Evolutionary conservation across 140 eudicot species (phyloP).

Genomic region (Cichorium intybus): DNA sequence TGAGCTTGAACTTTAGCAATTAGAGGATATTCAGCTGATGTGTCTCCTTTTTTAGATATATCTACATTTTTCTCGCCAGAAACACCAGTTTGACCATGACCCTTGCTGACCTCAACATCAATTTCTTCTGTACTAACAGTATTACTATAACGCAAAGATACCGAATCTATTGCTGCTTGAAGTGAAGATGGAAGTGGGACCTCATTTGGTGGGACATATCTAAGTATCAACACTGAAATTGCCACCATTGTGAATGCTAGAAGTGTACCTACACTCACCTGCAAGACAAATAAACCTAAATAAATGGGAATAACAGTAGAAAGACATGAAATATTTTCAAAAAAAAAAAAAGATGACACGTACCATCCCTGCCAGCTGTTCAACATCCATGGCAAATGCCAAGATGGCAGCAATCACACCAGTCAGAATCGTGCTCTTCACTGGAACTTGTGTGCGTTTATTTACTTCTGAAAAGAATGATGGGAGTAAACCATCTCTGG

Average conservation of each 20-base stretch:
- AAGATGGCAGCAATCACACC: conserved; percentile 73
- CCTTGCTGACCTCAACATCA: conserved; percentile 38
- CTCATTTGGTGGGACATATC: conserved; percentile 94
- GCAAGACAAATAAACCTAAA: conserved; percentile 22
- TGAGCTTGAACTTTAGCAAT: conserved; percentile 51
- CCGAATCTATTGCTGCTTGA: conserved; percentile 79
- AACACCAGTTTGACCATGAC: conserved; percentile 18
- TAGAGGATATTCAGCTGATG: conserved; percentile 49
- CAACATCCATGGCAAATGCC: conserved; percentile 88
- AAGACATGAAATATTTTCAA: neutral
- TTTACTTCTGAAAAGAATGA: conserved; percentile 85
- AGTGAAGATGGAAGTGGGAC: conserved; percentile 92
- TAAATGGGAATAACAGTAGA: neutral
- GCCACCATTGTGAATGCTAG: conserved; percentile 97
- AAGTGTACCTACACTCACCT: conserved; percentile 99
- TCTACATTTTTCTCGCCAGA: conserved; percentile 31
- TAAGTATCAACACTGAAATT: conserved; percentile 69
- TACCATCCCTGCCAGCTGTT: conserved; percentile 98
- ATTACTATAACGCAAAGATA: conserved; percentile 44
- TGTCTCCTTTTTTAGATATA: conserved; percentile 29
- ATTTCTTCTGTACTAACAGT: conserved; percentile 12
- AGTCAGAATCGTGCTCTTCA: conserved; percentile 73
- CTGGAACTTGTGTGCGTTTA: conserved; percentile 74
- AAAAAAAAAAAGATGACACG: conserved; percentile 7
- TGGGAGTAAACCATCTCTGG: conserved; percentile 98